Conservation (phyloP, 495 filamentous ascomycete species). For the Lepidopterella palustris region DNA sequence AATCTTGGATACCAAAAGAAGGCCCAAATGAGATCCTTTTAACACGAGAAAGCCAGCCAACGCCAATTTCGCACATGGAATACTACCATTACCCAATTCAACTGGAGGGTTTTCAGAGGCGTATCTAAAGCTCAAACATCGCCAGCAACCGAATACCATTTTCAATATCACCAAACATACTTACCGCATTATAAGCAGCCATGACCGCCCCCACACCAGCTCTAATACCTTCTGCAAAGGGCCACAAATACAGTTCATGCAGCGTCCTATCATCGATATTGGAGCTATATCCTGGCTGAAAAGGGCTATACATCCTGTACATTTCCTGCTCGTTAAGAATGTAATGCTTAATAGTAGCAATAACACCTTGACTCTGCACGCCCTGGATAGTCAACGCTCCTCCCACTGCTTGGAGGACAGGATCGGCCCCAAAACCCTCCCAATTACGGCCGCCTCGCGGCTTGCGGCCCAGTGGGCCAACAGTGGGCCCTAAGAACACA, state of each 20-base stretch:
- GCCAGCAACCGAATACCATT: too few species aligned
- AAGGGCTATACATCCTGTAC: conserved; percentile 46
- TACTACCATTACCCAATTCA: too few species aligned
- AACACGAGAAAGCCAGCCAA: too few species aligned
- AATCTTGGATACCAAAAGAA: too few species aligned
- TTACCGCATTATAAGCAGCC: conserved; percentile 66
- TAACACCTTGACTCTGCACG: conserved; percentile 61
- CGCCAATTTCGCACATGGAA: too few species aligned
- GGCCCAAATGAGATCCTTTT: too few species aligned
- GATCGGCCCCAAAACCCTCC: conserved; percentile 72
- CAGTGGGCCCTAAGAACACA: conserved; percentile 60
- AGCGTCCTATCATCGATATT: conserved; percentile 65
- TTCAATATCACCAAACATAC: conserved; percentile 3
- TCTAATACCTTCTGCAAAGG: conserved; percentile 66
- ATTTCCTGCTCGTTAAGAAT: conserved; percentile 68
- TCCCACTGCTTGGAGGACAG: conserved; percentile 60
- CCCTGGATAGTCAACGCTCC: conserved; percentile 58
- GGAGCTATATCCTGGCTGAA: conserved; percentile 50
- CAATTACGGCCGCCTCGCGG: conserved; percentile 65
- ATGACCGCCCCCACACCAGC: conserved; percentile 76
- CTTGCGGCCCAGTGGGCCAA: conserved; percentile 62
- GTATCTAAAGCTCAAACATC: too few species aligned
- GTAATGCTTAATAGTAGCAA: conserved; percentile 66
- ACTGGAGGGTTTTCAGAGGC: too few species aligned
- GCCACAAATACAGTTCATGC: conserved; percentile 76